Conservation (phyloP, 495 filamentous ascomycete species). For the Aspergillus conjunctus region DNA sequence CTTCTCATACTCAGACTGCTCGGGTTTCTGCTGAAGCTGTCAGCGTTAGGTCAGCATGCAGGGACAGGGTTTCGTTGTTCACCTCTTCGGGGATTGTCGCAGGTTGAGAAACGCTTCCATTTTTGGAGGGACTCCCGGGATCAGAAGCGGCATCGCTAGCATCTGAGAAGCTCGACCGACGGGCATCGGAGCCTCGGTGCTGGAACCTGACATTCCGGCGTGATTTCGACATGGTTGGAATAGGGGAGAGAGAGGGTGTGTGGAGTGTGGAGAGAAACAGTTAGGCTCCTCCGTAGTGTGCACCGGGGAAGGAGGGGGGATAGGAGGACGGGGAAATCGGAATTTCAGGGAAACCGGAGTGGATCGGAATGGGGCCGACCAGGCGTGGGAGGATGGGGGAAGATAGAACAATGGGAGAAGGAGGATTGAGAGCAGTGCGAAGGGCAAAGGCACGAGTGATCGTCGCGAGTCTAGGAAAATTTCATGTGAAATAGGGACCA, state of each 20-base stretch:
- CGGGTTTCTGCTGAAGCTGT: constrained; percentile 40
- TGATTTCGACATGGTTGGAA: constrained; percentile 65
- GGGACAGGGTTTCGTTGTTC: constrained; percentile 8
- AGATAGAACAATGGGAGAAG: constrained; percentile 14
- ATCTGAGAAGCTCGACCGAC: constrained; percentile 74
- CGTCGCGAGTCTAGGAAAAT: constrained; percentile 27
- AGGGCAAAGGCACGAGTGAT: constrained; percentile 23
- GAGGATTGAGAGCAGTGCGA: constrained; percentile 6
- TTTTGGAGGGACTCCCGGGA: constrained; percentile 56
- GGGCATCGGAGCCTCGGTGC: constrained; percentile 55
- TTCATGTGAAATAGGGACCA: constrained; percentile 33
- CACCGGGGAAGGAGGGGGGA: constrained; percentile 21
- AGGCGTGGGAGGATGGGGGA: constrained; percentile 11
- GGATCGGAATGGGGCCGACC: constrained; percentile 22
- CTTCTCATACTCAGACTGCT: constrained; percentile 86
- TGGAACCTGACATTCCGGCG: constrained; percentile 85
- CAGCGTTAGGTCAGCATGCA: constrained; percentile 15
- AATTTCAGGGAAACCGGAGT: constrained; percentile 22
- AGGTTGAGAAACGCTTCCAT: constrained; percentile 45
- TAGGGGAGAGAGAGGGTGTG: constrained; percentile 18
- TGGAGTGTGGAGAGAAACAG: constrained; percentile 9
- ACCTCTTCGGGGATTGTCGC: constrained; percentile 56
- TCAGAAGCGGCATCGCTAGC: constrained; percentile 74
- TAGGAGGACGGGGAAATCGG: constrained; percentile 26
- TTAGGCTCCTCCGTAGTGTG: constrained; percentile 9